These are phyloP conservation scores for Penicillium lividum DNA, from an alignment of 495 filamentous ascomycete species.

Conservation along the genomic window DNA sequence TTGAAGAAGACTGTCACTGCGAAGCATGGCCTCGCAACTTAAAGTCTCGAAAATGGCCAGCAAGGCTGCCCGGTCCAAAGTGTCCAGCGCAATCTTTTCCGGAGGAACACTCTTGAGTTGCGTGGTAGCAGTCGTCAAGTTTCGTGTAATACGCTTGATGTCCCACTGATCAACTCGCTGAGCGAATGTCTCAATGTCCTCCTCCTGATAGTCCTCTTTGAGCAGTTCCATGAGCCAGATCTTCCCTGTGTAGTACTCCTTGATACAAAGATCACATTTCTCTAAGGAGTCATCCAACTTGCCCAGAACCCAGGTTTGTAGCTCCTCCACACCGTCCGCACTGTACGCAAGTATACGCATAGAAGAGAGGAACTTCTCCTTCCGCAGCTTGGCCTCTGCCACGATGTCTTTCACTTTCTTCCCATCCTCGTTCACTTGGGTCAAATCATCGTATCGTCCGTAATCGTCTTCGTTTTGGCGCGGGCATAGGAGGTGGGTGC, in stretches of 20 bases:
- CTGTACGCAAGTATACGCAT: slow-evolving; percentile 69
- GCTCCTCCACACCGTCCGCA: slow-evolving; percentile 57
- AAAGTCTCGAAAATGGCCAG: slow-evolving; percentile 65
- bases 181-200: slow-evolving; percentile 58
- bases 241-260: slow-evolving; percentile 75
- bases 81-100: slow-evolving; percentile 47
- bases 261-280: slow-evolving; percentile 77
- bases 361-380: slow-evolving; percentile 59
- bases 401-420: slow-evolving; percentile 39
- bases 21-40: slow-evolving; percentile 61
- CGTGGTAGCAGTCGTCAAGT: slow-evolving; percentile 50
- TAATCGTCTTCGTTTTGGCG: slow-evolving; percentile 49
- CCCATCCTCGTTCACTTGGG: slow-evolving; percentile 27
- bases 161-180: slow-evolving; percentile 59
- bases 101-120: slow-evolving; percentile 51
- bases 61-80: slow-evolving; percentile 51
- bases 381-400: slow-evolving; percentile 52
- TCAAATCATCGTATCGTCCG: slow-evolving; percentile 54
- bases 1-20: slow-evolving; percentile 51
- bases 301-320: slow-evolving; percentile 59
- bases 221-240: slow-evolving; percentile 62
- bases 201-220: slow-evolving; percentile 60
- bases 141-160: slow-evolving; percentile 60
- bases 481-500: slow-evolving; percentile 53
- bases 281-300: slow-evolving; percentile 57